Evolutionary conservation across 345 rosid genomes (phyloP).

Genomic region (Eucalyptus coolabah): DNA sequence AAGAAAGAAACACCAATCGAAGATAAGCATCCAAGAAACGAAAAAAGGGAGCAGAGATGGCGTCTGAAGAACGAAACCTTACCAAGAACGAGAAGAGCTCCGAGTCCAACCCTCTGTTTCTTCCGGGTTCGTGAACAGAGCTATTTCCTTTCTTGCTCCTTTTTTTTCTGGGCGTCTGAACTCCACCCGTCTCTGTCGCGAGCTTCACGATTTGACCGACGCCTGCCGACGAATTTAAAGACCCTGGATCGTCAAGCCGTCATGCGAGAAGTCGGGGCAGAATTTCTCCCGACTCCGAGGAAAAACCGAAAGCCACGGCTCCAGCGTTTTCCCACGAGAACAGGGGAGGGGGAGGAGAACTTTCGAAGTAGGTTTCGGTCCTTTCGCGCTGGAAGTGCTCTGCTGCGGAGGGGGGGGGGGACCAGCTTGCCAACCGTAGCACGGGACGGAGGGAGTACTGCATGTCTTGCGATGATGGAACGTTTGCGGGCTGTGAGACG

Average conservation of each 20-base stretch:
- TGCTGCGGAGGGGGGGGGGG: accelerated
- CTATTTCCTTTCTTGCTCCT: too few species aligned
- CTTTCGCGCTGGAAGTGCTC: neutral
- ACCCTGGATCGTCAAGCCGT: neutral
- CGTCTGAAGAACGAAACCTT: neutral
- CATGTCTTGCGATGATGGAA: too few species aligned
- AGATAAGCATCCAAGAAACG: neutral
- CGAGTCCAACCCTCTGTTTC: neutral
- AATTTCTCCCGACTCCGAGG: neutral
- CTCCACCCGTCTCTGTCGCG: neutral
- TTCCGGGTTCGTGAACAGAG: neutral
- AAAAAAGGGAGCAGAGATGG: neutral
- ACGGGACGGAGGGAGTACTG: neutral
- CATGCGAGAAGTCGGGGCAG: neutral
- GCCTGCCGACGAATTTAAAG: neutral
- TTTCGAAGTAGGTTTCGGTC: neutral
- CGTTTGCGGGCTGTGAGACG: neutral
- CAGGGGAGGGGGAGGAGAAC: neutral
- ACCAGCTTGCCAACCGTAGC: neutral
- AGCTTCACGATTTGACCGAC: neutral
- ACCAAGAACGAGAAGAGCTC: neutral
- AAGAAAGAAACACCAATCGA: neutral
- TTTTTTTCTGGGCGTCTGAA: neutral
- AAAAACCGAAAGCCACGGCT: neutral
- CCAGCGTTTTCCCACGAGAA: neutral